Base-by-base conservation (phyloP, 1,139 yeast species). In the Suhomyces taliae region DNA sequence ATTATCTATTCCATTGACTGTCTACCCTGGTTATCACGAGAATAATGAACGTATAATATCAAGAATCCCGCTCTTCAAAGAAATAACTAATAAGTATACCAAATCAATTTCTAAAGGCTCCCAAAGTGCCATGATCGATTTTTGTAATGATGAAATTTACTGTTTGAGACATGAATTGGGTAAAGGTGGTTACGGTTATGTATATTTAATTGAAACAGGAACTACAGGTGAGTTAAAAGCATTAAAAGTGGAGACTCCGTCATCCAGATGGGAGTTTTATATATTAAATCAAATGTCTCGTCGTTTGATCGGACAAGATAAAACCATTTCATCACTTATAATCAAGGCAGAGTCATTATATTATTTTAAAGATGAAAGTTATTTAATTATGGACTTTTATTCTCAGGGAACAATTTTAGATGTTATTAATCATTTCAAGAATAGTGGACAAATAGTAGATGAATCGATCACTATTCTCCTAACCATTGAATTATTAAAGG, bases 231-330 rank as follows among this genome's bases (percentile, higher is more conserved):
- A 67, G 5, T 60, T 80, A 34, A 76, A 75, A 45, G 96, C 97
- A 0, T 67, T 90, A 48, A 90, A 90, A 59, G 79, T 87, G 10
- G 91, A 87, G 58, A 72, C 77, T 24, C 90, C 93, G 0, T 69
- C 90, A 0, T 79, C 82, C 36, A 74, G 81, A 9, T 90, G 97
- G 97, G 97, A 90, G 62, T 88, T 79, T 57, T 90, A 87, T 59
- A 82, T 90, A 27, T 67, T 88, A 46, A 76, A 69, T 33, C 83
- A 82, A 56, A 68, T 87, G 8, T 81, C 79, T 43, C 57, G 66
- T 24, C 59, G 79, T 45, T 56, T 74, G 26, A 49, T 51, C 7
- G 57, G 53, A 3, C 39, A 39, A 24, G 49, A 56, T 6, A 48
- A 41, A 27, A 12, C 45, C 6, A 37, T 47, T 14, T 51, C 56